Conservation (phyloP, 495 filamentous ascomycete species). For the Hypoxylon intermedium region DNA sequence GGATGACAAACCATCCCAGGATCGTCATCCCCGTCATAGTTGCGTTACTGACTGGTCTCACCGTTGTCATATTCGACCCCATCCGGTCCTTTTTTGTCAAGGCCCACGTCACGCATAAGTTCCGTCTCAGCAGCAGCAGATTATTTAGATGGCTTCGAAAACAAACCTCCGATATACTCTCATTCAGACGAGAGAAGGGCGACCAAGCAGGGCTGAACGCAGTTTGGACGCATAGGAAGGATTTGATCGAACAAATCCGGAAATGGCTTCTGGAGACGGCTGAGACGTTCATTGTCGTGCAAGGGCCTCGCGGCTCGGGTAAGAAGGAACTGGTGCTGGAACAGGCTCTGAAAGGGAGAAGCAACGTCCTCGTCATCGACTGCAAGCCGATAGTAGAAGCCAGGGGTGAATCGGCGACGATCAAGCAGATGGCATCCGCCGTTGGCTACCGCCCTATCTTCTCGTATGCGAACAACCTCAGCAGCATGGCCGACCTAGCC, state of each 20-base stretch:
- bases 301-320: conserved; percentile 89
- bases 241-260: conserved; percentile 77
- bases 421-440: conserved; percentile 77
- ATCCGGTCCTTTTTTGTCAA: conserved; percentile 91
- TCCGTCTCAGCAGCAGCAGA: conserved; percentile 72
- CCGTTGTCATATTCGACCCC: conserved; percentile 92
- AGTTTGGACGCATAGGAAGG: conserved; percentile 87
- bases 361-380: conserved; percentile 86
- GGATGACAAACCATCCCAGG: conserved; percentile 86
- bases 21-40: conserved; percentile 85
- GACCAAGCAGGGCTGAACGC: conserved; percentile 77
- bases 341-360: conserved; percentile 77
- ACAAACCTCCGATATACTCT: conserved; percentile 74
- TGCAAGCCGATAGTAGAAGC: conserved; percentile 95
- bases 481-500: conserved; percentile 88
- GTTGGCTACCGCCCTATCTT: conserved; percentile 95
- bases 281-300: conserved; percentile 92
- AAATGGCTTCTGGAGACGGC: conserved; percentile 86
- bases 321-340: conserved; percentile 88
- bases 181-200: conserved; percentile 53
- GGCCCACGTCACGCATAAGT: conserved; percentile 78
- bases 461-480: conserved; percentile 94
- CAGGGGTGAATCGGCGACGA: conserved; percentile 86
- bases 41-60: conserved; percentile 80
- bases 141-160: conserved; percentile 81